Base-by-base conservation (phyloP, 2,329 filamentous ascomycete genomes). In the Paraphoma chrysanthemicola region DNA sequence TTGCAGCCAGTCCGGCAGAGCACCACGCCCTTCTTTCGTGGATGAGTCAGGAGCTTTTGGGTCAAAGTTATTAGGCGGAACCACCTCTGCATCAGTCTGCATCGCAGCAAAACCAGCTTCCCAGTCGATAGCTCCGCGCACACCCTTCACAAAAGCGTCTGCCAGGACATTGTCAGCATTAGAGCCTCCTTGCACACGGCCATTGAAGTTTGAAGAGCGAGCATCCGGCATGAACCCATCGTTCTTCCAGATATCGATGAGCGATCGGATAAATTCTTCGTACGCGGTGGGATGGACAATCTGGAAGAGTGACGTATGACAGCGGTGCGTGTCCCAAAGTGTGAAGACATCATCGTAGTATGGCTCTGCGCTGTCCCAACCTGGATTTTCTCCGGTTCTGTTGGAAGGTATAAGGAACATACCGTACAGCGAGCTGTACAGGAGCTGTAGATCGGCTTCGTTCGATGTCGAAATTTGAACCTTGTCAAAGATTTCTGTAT, bases 311-410 rank as follows among this genome's bases (percentile, higher is more conserved):
- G 88, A 76, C 0, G 86, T 89, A 0, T 85, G 84, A 69, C 86
- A 90, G 18, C 89, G 85, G 71, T 90, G 88, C 67, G 81, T 72
- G 60, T 81, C 77, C 89, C 89, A 91, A 18, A 89, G 82, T 0
- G 89, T 91, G 67, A 90, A 90, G 14, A 88, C 85, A 56, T 91
- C 89, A 56, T 90, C 86, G 66, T 89, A 91, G 66, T 90, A 90
- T 1, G 89, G 88, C 70, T 91, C 89, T 0, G 69, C 64, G 1
- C 86, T 88, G 1, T 77, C 70, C 88, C 89, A 91, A 0, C 81
- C 73, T 0, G 88, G 88, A 57, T 91, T 92, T 69, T 91, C 89
- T 0, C 87, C 88, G 0, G 88, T 90, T 59, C 87, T 85, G 68
- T 91, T 90, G 0, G 87, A 88, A 0, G 89, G 88, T 36, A 90